A percentile compares a stretch with the other conserved stretches of the same genome.
phyloP scores from a whole-genome alignment of 1,284 basidiomycete genomes.

The Fomes fomentarius region DNA sequence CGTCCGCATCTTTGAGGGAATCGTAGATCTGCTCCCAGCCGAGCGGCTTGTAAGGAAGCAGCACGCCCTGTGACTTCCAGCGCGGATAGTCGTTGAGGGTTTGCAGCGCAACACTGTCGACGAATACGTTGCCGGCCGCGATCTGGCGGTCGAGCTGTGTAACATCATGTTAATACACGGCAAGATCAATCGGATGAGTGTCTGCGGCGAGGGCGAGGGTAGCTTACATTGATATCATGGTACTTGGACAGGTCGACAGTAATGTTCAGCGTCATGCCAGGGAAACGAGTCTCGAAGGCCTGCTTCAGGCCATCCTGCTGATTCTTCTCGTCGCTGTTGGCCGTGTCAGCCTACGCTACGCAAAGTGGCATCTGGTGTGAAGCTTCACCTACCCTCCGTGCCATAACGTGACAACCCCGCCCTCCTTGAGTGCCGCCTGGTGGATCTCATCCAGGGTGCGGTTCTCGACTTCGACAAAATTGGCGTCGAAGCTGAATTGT shows the following conservation, averaged over 20 bases:
- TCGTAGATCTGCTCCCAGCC: not conserved
- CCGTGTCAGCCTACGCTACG: not conserved
- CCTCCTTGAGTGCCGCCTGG: not conserved
- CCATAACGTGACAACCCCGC: not conserved
- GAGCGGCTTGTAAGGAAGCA: not conserved
- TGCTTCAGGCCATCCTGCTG: not conserved
- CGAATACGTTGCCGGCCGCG: not conserved
- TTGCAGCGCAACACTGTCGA: not conserved
- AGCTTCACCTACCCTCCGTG: not conserved
- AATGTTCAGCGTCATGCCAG: not conserved
- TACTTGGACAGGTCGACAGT: conserved; percentile 1
- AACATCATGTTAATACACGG: not conserved
- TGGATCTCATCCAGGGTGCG: not conserved
- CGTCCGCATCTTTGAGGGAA: not conserved
- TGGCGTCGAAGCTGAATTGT: not conserved
- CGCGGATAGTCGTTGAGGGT: not conserved
- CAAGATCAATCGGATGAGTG: not conserved
- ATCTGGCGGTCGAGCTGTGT: not conserved
- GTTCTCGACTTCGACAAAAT: not conserved
- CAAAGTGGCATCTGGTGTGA: not conserved
- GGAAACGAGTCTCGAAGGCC: not conserved
- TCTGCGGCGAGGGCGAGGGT: not conserved
- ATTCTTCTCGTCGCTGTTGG: not conserved
- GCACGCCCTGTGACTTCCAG: not conserved
- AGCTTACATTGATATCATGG: not conserved